A percentile compares a stretch with the other conserved stretches of the same genome.
These are phyloP conservation scores for Suillus occidentalis DNA, from an alignment of 768 basidiomycete genomes.

Conservation along the genomic window DNA sequence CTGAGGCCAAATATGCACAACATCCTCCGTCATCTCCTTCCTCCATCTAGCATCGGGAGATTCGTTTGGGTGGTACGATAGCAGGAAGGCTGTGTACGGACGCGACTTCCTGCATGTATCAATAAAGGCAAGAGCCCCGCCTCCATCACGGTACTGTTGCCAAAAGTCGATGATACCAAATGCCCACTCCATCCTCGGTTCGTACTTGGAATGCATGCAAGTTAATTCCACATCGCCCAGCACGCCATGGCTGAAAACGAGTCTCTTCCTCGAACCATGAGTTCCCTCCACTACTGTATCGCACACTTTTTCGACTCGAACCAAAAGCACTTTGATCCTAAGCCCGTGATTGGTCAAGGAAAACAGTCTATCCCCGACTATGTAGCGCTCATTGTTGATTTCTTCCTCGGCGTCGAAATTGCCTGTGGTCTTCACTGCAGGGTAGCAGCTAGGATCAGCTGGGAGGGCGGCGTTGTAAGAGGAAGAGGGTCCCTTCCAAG, in stretches of 20 bases:
- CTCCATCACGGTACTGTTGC: neutral
- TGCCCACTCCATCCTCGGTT: neutral
- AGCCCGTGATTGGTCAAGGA: conserved; percentile 4
- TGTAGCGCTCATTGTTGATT: neutral
- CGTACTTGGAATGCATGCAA: neutral
- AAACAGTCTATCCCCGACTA: conserved; percentile 2
- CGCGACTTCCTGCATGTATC: neutral
- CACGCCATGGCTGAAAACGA: neutral
- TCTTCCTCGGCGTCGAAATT: neutral
- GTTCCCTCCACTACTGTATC: conserved; percentile 1
- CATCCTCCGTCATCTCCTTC: conserved; percentile 3
- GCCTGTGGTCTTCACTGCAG: neutral
- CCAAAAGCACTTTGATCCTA: conserved; percentile 3
- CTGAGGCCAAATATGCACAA: conserved; percentile 1
- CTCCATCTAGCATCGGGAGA: conserved; percentile 6
- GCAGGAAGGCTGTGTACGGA: conserved; percentile 8
- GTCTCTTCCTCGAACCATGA: neutral
- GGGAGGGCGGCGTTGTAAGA: conserved; percentile 20
- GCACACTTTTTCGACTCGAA: neutral
- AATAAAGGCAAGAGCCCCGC: neutral
- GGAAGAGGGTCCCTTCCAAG: conserved; percentile 24
- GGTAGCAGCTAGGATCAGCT: conserved; percentile 22
- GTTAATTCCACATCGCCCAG: neutral
- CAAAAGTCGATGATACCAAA: conserved; percentile 8
- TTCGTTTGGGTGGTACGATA: neutral